Percentiles rank a stretch among this genome's conserved stretches.
phyloP scores from a whole-genome alignment of 306 rosid species.

The Malus sylvestris region DNA sequence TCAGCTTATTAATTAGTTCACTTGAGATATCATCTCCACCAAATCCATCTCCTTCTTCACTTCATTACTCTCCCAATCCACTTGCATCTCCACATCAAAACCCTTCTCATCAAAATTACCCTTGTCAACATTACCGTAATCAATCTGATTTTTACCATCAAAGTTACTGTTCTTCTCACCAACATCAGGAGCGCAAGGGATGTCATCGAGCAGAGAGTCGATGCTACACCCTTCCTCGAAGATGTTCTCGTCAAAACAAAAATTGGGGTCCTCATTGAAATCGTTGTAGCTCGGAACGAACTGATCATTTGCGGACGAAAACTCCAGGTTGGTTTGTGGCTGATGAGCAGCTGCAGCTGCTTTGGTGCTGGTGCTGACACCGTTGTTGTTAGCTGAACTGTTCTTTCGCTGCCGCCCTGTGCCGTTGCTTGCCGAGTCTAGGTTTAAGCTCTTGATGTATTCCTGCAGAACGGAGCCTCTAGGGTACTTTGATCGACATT shows the following conservation, averaged over 20 bases:
- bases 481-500: conserved; percentile 70
- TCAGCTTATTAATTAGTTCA: conserved; percentile 7
- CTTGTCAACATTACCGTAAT: background rate
- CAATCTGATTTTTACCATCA: conserved; percentile 12
- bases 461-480: conserved; percentile 68
- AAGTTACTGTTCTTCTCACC: conserved; percentile 16
- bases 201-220: conserved; percentile 57
- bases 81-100: conserved; percentile 13
- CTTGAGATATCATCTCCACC: conserved; percentile 72
- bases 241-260: conserved; percentile 52
- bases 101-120: background rate
- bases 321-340: conserved; percentile 3
- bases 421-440: conserved; percentile 32
- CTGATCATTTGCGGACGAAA: conserved; percentile 19
- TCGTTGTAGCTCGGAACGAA: conserved; percentile 35
- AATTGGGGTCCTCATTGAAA: conserved; percentile 42
- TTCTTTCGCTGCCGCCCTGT: conserved; percentile 30
- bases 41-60: conserved; percentile 76
- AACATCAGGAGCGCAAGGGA: conserved; percentile 30
- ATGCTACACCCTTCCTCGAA: conserved; percentile 54
- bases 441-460: conserved; percentile 75
- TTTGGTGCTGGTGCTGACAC: conserved; percentile 1
- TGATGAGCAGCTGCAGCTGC: background rate
- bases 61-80: conserved; percentile 23
- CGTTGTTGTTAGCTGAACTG: background rate